phyloP scores from a whole-genome alignment of 108 stramenopile species.

The Fragilariopsis cylindrus region DNA sequence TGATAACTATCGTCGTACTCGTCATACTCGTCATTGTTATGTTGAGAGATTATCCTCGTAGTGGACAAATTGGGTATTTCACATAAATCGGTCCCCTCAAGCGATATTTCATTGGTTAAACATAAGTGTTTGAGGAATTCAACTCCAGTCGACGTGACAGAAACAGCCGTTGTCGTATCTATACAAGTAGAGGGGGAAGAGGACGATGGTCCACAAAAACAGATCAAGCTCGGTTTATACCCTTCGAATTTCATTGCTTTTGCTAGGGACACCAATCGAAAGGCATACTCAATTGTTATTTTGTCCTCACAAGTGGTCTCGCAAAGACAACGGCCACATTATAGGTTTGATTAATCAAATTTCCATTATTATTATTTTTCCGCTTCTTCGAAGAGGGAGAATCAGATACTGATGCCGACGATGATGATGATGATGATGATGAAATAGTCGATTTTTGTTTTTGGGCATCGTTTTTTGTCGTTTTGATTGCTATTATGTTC shows the following conservation, averaged over 20 bases:
- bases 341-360: not conserved
- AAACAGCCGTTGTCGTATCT: slow-evolving; percentile 12
- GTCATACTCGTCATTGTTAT: not conserved
- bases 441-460: slow-evolving; percentile 5
- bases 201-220: slow-evolving; percentile 54
- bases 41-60: not conserved
- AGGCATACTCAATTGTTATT: slow-evolving; percentile 73
- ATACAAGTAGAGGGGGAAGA: not conserved
- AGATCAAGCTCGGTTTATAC: slow-evolving; percentile 58
- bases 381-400: slow-evolving; percentile 3
- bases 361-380: not conserved
- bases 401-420: not conserved
- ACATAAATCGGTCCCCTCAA: slow-evolving; percentile 46
- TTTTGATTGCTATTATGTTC: slow-evolving; percentile 27
- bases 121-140: slow-evolving; percentile 73
- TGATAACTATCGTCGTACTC: slow-evolving; percentile 10
- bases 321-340: slow-evolving; percentile 71
- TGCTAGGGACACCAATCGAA: slow-evolving; percentile 56
- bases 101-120: slow-evolving; percentile 46
- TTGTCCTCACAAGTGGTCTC: slow-evolving; percentile 62
- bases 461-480: not conserved
- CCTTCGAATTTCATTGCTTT: slow-evolving; percentile 54
- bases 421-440: not conserved
- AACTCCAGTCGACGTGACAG: slow-evolving; percentile 61
- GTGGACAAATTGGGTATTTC: slow-evolving; percentile 19